Evolutionary conservation across 202 grass and related monocot species (phyloP).

Genomic region (Carex arenaria): DNA sequence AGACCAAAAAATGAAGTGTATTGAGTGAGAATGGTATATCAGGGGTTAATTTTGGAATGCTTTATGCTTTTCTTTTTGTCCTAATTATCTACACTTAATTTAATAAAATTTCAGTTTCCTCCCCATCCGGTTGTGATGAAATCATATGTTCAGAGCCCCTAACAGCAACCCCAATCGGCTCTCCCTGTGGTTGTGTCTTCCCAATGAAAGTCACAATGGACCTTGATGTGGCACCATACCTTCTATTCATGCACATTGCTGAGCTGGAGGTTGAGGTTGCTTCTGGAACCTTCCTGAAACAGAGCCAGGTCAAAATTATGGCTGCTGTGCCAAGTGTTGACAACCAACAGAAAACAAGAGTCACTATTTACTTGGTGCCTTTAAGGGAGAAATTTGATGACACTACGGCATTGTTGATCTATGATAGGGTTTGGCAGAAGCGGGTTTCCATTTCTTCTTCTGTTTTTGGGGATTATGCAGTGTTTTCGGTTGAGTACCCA

Average conservation of each 20-base stretch:
- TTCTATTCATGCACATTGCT: constrained; percentile 68
- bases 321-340: constrained; percentile 62
- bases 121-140: constrained; percentile 69
- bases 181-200: constrained; percentile 83
- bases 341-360: constrained; percentile 72
- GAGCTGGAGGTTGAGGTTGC: constrained; percentile 91
- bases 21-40: background rate
- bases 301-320: constrained; percentile 99
- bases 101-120: constrained; percentile 26
- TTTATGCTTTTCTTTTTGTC: background rate
- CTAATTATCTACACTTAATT: constrained; percentile 18
- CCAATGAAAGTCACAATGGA: constrained; percentile 69
- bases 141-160: constrained; percentile 59
- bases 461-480: constrained; percentile 79
- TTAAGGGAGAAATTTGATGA: constrained; percentile 82
- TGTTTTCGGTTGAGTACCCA: constrained; percentile 76
- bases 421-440: constrained; percentile 78
- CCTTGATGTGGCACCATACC: constrained; percentile 65
- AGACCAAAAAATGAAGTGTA: background rate
- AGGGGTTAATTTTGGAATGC: background rate
- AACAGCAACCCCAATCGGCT: constrained; percentile 61
- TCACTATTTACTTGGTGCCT: constrained; percentile 91
- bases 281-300: constrained; percentile 86
- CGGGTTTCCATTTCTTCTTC: constrained; percentile 63
- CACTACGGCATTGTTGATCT: constrained; percentile 66